Evolutionary conservation across 2,329 filamentous ascomycete genomes (phyloP), one percentile per base, ranked within the genome.

Genomic region (Coniochaeta prunicola): DNA sequence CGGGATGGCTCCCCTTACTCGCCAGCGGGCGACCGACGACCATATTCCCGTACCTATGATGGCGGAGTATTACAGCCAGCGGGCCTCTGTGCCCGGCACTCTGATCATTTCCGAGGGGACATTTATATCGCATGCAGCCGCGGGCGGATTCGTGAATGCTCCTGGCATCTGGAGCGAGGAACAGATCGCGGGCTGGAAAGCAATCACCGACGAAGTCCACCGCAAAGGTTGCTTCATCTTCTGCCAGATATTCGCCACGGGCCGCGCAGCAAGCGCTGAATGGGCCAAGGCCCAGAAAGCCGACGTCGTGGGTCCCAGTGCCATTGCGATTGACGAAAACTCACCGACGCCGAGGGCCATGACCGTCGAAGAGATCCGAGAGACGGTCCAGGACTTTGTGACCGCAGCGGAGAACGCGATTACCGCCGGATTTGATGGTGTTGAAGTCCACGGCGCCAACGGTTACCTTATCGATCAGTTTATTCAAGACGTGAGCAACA

Each of bases 161-260:
- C 84, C 85, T 0, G 83, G 82, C 1, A 80, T 88, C 63, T 85
- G 76, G 64, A 78, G 69, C 34, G 69, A 76, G 1, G 75, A 73
- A 28, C 83, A 86, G 63, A 74, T 82, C 48, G 75, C 75, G 1
- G 80, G 76, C 0, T 88, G 85, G 86, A 80, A 77, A 17, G 73
- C 76, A 59, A 72, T 88, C 30, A 83, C 81, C 1, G 77, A 82
- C 48, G 80, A 78, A 1, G 84, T 88, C 0, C 86, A 89, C 69
- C 74, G 74, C 24, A 83, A 84, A 63, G 82, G 82, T 34, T 78
- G 75, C 36, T 80, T 76, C 65, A 82, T 86, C 59, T 87, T 79
- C 69, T 68, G 79, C 15, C 86, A 89, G 68, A 73, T 89, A 0
- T 88, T 71, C 70, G 70, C 70, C 12, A 67, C 72, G 1, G 74